Evolutionary conservation across 2,329 filamentous ascomycete species (phyloP), one percentile per base, ranked within the genome.

Genomic region (Calonectria hawksworthii): DNA sequence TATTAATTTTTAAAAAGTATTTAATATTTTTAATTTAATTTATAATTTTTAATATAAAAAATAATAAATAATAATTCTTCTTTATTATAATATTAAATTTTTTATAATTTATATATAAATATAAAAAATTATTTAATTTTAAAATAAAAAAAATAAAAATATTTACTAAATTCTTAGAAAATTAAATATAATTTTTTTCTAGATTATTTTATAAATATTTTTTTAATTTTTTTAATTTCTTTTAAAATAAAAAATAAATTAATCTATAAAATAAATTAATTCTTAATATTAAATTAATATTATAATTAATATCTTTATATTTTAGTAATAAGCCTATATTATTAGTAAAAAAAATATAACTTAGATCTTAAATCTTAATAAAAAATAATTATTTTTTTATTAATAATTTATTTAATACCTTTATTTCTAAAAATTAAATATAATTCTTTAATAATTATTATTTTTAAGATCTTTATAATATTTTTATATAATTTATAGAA

Each of bases 221-320:
- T 21, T 47, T 14, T 21, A 47, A 14, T 7, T 7, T 9, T 47
- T 47, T 8, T 21, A 47, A n/a, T n/a, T 47, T 9, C 16, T 47
- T 47, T 47, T n/a, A 21, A 21, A 21, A n/a, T 21, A 21, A 47
- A n/a, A 47, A 21, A 21, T 47, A 47, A n/a, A n/a, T 47, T 8
- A 41, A 32, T 54, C 54, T 76, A 76, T 54, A 73, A 73, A 4
- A 30, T 74, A 54, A 63, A 70, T 70, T 65, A 41, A 51, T 69
- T 74, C 68, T 74, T 74, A 65, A 59, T 66, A 68, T 44, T 74
- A 69, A 65, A 18, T n/a, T 47, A 21, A n/a, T 18, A n/a, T 18
- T 18, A 47, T 47, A 21, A 21, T n/a, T 47, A 21, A 21, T n/a
- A 18, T 47, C n/a, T 47, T n/a, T 47, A 18, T 47, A 47, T 14